Evolutionary conservation across 345 rosid species (phyloP).

Genomic region (Eucalyptus sp.): DNA sequence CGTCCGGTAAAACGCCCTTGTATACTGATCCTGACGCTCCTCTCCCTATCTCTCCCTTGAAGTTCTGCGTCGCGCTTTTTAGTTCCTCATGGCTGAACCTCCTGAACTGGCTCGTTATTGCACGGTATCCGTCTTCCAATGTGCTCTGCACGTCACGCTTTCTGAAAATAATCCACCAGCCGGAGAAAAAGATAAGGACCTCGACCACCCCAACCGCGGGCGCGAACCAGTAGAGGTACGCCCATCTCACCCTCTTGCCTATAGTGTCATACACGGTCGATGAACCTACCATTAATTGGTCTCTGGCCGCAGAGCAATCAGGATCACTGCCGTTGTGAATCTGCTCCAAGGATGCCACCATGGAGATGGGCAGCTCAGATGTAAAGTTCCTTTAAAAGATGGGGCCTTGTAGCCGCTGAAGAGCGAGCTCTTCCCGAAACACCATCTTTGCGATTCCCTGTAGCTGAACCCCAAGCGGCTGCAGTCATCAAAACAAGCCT

Average conservation of each 20-base stretch:
- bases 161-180: conserved; percentile 18
- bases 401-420: conserved; percentile 21
- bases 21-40: conserved; percentile 38
- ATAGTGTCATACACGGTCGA: conserved; percentile 1
- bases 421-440: conserved; percentile 11
- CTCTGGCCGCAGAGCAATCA: neutral
- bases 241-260: conserved; percentile 15
- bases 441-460: conserved; percentile 5
- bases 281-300: neutral
- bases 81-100: conserved; percentile 16
- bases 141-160: neutral
- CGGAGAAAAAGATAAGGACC: conserved; percentile 1
- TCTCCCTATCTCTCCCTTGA: conserved; percentile 25
- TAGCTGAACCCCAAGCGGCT: conserved; percentile 21
- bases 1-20: conserved; percentile 26
- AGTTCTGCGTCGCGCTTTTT: conserved; percentile 16
- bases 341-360: neutral
- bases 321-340: neutral
- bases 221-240: conserved; percentile 23
- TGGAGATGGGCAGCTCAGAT: conserved; percentile 10
- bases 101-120: conserved; percentile 10
- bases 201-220: conserved; percentile 15
- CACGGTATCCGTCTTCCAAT: conserved; percentile 10
- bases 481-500: conserved; percentile 15
- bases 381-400: conserved; percentile 7